Percentiles rank a stretch among this genome's conserved stretches.
Conservation (phyloP, 2,329 filamentous ascomycete species). For the Ilyonectria mors-panacis region DNA sequence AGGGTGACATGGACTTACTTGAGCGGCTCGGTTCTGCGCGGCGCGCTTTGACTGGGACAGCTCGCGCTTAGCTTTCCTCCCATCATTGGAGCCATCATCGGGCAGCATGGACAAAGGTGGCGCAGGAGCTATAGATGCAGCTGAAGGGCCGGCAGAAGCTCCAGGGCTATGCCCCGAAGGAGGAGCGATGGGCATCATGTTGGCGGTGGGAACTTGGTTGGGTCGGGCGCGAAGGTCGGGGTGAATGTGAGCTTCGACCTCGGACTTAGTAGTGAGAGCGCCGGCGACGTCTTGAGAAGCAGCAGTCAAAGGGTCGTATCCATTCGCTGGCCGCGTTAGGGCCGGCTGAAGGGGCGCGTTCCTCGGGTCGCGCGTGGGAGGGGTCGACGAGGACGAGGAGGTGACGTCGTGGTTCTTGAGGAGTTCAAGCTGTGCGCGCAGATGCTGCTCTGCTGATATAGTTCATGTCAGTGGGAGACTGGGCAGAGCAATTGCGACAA, state of each 20-base stretch:
- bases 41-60: slow-evolving; percentile 96
- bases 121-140: slow-evolving; percentile 51
- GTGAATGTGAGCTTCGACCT: slow-evolving; percentile 64
- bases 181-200: slow-evolving; percentile 58
- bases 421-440: slow-evolving; percentile 62
- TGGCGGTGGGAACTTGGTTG: slow-evolving; percentile 48
- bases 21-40: slow-evolving; percentile 95
- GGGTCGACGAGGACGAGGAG: slow-evolving; percentile 49
- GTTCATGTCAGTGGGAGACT: slow-evolving; percentile 44
- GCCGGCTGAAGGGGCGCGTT: slow-evolving; percentile 49
- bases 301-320: slow-evolving; percentile 60
- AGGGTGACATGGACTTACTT: slow-evolving; percentile 73
- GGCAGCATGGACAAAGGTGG: slow-evolving; percentile 47
- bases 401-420: slow-evolving; percentile 58
- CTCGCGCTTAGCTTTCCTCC: slow-evolving; percentile 88
- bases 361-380: slow-evolving; percentile 50
- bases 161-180: slow-evolving; percentile 52
- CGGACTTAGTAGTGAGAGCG: slow-evolving; percentile 53
- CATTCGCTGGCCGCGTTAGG: slow-evolving; percentile 58
- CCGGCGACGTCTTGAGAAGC: slow-evolving; percentile 54
- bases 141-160: slow-evolving; percentile 46
- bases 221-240: slow-evolving; percentile 61
- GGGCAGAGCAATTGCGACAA: slow-evolving; percentile 34
- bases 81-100: slow-evolving; percentile 59
- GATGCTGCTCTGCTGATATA: slow-evolving; percentile 55